Base-by-base conservation (phyloP, 2,329 filamentous ascomycete species). In the Calonectria multiphialidica region DNA sequence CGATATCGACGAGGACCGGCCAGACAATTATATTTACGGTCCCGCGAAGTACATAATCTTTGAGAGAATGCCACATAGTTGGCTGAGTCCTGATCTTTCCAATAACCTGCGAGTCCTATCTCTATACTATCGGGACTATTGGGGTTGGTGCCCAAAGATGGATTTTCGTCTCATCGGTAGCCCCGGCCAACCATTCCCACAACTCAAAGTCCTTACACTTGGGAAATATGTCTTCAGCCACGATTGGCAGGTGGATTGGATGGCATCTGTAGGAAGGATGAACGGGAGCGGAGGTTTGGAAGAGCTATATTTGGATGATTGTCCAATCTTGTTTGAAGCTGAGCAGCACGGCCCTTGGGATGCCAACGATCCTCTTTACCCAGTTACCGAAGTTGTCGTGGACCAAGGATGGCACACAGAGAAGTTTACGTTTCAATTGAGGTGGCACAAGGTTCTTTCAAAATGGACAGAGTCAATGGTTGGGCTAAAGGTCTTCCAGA, bases 161-260 rank as follows among this genome's bases (percentile, higher is more conserved):
- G 81, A 87, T 35, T 80, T 87, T 15, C 75, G 76, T 1, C 37
- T 25, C 23, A 68, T 74, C 1, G 53, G 66, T 68, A 74, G 70
- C 15, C 21, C 33, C 0, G 59, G 49, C 1, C 15, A 35, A 0
- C 72, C 72, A 0, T 85, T 88, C 35, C 84, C 85, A 0, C 76
- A 80, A 0, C 82, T 88, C 5, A 81, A 81, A 37, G 79, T 82
- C 0, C 80, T 89, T 0, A 78, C 81, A 0, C 73, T 89, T 0
- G 84, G 85, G 0, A 83, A 83, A 1, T 86, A 83, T 23, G 80
- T 82, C 3, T 87, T 89, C 59, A 81, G 81, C 5, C 82, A 87
- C 40, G 82, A 87, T 23, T 84, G 83, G 80, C 87, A 89, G 66
- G 75, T 88, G 0, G 83, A 85, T 12, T 89, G 87, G 86, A 83